Conservation (phyloP, 2,329 filamentous ascomycete species). For the Fusarium oligoseptatum region DNA sequence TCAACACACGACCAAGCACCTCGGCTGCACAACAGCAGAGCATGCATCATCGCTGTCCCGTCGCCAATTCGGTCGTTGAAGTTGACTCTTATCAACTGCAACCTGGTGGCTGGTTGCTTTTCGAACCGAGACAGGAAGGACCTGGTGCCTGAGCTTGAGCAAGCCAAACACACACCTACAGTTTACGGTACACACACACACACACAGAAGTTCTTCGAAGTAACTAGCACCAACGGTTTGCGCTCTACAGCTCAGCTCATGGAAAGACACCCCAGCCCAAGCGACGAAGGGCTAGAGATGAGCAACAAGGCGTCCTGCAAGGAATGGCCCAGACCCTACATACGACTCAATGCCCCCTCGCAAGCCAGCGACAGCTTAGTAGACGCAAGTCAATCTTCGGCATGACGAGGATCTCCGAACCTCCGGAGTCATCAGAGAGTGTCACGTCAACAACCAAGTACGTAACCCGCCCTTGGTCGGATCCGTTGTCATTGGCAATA, state of each 20-base stretch:
- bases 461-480: neutral
- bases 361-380: neutral
- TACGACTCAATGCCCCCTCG: neutral
- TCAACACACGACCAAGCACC: neutral
- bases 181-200: neutral
- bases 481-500: neutral
- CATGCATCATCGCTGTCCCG: neutral
- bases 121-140: neutral
- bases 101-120: conserved; percentile 5
- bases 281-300: neutral
- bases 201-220: neutral
- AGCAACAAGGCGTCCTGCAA: neutral
- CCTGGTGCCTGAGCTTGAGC: conserved; percentile 6
- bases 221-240: neutral
- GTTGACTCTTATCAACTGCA: conserved; percentile 2
- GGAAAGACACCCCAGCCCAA: neutral
- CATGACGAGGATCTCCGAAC: conserved; percentile 5
- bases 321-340: neutral
- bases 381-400: conserved; percentile 2
- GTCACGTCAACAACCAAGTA: neutral
- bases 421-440: conserved; percentile 2
- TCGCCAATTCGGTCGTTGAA: neutral
- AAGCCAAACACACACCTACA: neutral
- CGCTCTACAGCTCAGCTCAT: neutral
- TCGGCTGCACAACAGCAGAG: neutral